These are phyloP conservation scores for Astragalus membranaceus DNA, from an alignment of 306 rosid species.

Conservation along the genomic window DNA sequence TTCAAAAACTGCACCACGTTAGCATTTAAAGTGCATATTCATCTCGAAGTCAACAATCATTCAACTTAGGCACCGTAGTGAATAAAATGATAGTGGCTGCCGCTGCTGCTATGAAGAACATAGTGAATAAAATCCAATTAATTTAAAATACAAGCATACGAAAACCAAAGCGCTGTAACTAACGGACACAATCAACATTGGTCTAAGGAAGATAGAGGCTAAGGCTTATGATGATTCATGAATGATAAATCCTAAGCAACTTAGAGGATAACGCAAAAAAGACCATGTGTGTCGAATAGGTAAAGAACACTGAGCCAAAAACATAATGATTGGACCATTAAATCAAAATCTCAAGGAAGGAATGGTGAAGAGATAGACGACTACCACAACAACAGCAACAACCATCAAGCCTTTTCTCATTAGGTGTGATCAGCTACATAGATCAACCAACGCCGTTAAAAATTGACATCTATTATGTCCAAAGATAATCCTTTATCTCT, in stretches of 20 bases:
- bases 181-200: background rate
- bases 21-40: slow-evolving; percentile 8
- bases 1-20: slow-evolving; percentile 7
- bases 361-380: background rate
- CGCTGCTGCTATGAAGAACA: background rate
- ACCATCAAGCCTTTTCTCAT: background rate
- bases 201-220: background rate
- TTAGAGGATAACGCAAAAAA: background rate
- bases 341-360: background rate
- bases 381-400: background rate
- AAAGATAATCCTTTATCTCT: background rate
- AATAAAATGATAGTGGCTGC: background rate
- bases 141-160: background rate
- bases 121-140: background rate
- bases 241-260: background rate
- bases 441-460: background rate
- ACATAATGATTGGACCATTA: background rate
- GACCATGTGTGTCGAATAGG: background rate
- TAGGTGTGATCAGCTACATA: background rate
- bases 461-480: background rate
- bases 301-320: background rate
- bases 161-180: background rate
- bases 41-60: slow-evolving; percentile 3
- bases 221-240: background rate
- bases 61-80: background rate